Evolutionary conservation across 176 grass and related monocot genomes (phyloP), one percentile per base, ranked within the genome.

Genomic region (Miscanthus lutarioriparius): DNA sequence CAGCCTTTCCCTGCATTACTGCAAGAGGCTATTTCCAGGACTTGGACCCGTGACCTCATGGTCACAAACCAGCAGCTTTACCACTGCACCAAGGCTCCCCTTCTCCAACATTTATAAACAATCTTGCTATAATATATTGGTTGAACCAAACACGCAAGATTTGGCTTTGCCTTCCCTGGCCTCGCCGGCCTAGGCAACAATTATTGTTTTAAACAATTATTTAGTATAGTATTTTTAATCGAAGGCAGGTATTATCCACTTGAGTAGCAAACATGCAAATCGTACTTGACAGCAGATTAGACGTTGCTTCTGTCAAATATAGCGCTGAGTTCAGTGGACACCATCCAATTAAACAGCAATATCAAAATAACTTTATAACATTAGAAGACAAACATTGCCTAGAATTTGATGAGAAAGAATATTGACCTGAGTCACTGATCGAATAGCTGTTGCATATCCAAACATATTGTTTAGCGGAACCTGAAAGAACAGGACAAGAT

Each of bases 391-490:
- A 84, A 70, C 5, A 82, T 62, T 12, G 25, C 2, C 63, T 64
- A 64, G 7, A 70, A 12, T 64, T 5, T 69, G 65, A 45, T 45
- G 10, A 88, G 67, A 80, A 73, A 61, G 44, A 64, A 76, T 79
- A 68, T 6, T 77, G 1, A 95, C 96, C 91, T 98, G 96, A 80
- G 96, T 98, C 78, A 95, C 90, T 82, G 96, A 98, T 49, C 93
- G 93, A 81, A 98, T 90, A 7, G 86, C 62, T 75, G 96, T 98
- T 27, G 96, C 90, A 64, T 95, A 98, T 74, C 96, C 96, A 67
- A 98, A 98, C 96, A 95, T 98, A 72, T 98, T 95, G 83, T 98
- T 98, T 47, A 98, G 88, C 0, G 96, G 96, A 78, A 98, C 96
- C 96, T 97, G 84, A 86, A 86, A 87, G 2, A 80, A 77, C 10